Evolutionary conservation across 2,329 filamentous ascomycete genomes (phyloP).

Genomic region (Elsinoe perseae): DNA sequence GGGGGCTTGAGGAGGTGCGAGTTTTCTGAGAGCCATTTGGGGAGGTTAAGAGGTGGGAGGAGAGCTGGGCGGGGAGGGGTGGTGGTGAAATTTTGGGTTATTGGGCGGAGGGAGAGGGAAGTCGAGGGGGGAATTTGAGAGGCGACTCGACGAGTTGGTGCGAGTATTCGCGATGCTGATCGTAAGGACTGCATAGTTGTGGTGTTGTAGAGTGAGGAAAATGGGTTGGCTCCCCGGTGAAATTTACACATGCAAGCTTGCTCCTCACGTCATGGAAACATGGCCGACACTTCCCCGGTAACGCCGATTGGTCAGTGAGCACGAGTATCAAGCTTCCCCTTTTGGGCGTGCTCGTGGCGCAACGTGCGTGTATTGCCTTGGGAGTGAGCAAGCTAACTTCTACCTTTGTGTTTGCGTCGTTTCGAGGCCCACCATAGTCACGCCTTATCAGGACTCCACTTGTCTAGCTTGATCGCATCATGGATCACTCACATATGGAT

Average conservation of each 20-base stretch:
- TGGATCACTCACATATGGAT: constrained; percentile 20
- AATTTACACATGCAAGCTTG: constrained; percentile 1
- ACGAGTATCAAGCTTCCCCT: background rate
- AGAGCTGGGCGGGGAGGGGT: constrained; percentile 16
- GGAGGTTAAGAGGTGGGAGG: constrained; percentile 35
- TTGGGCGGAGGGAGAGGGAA: background rate
- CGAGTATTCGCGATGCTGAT: background rate
- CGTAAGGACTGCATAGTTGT: background rate
- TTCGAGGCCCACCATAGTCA: background rate
- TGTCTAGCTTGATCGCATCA: too few relatives aligned
- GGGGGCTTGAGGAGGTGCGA: constrained; percentile 87
- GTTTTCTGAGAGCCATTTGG: constrained; percentile 66
- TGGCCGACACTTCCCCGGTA: background rate
- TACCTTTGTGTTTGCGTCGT: background rate
- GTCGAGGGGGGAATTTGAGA: background rate
- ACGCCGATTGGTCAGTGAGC: background rate
- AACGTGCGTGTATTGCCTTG: constrained; percentile 1
- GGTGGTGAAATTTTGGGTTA: background rate
- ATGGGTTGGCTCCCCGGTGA: too few relatives aligned
- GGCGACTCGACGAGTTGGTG: background rate
- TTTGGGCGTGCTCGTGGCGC: background rate
- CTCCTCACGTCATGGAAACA: constrained; percentile 1
- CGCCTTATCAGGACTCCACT: too few relatives aligned
- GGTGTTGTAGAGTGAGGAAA: background rate
- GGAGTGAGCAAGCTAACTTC: constrained; percentile 7